Percentiles rank a stretch among this genome's conserved stretches.
Conservation (phyloP, 257 asterid species). For the Jasminum sambac region DNA sequence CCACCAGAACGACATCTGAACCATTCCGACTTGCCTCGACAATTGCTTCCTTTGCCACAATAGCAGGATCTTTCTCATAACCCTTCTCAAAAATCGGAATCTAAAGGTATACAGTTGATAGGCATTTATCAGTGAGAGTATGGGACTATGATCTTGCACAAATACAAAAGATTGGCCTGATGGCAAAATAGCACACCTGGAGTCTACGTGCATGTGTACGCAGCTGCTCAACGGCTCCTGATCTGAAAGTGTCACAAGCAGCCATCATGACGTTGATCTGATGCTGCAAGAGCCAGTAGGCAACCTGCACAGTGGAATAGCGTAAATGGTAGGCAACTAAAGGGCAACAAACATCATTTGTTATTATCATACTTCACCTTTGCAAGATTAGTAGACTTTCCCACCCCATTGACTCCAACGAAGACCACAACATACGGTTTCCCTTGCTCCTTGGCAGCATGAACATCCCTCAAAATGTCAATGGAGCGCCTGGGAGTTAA, state of each 20-base stretch:
- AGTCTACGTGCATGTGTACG: conserved; percentile 99
- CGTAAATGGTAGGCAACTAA: conserved; percentile 10
- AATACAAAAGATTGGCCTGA: not conserved
- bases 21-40: conserved; percentile 87
- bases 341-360: not conserved
- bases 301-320: conserved; percentile 54
- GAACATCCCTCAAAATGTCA: conserved; percentile 95
- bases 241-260: conserved; percentile 98
- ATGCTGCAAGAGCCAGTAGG: conserved; percentile 97
- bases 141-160: not conserved
- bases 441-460: conserved; percentile 88
- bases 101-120: conserved; percentile 35
- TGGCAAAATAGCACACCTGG: conserved; percentile 50
- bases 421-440: conserved; percentile 97
- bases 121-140: not conserved
- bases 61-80: conserved; percentile 96
- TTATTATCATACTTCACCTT: conserved; percentile 48
- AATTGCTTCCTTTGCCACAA: conserved; percentile 96
- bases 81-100: conserved; percentile 97
- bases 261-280: conserved; percentile 90
- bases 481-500: conserved; percentile 95
- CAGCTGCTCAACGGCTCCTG: conserved; percentile 98
- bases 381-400: conserved; percentile 97
- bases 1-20: conserved; percentile 95
- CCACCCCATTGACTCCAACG: conserved; percentile 98